These are phyloP conservation scores for Tolypocladium pustulatum DNA, from an alignment of 2,329 filamentous ascomycete species.

Conservation along the genomic window DNA sequence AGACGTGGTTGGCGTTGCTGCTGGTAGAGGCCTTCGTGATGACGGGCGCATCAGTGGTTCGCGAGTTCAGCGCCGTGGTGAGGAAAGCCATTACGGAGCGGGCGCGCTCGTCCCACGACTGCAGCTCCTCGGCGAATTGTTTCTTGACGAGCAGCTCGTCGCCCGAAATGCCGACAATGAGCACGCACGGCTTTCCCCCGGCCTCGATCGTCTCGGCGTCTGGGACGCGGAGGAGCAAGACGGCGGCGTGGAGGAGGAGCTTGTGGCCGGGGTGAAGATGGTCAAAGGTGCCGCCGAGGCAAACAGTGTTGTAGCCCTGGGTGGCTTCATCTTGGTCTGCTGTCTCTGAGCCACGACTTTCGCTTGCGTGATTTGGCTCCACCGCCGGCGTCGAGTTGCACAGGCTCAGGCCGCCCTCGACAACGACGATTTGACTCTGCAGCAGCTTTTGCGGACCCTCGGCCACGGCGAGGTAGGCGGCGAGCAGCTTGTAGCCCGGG, in stretches of 20 bases:
- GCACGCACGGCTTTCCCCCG: slow-evolving; percentile 32
- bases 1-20: background rate
- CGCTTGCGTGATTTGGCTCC: background rate
- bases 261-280: slow-evolving; percentile 94
- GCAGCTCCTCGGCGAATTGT: slow-evolving; percentile 70
- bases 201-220: slow-evolving; percentile 16
- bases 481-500: slow-evolving; percentile 47
- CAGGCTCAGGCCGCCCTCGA: slow-evolving; percentile 42
- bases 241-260: slow-evolving; percentile 81
- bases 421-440: slow-evolving; percentile 38
- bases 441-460: slow-evolving; percentile 36
- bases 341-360: background rate
- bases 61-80: slow-evolving; percentile 44
- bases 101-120: slow-evolving; percentile 70
- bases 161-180: slow-evolving; percentile 81
- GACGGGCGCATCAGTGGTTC: slow-evolving; percentile 14
- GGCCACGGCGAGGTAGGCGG: slow-evolving; percentile 34
- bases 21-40: background rate
- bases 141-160: slow-evolving; percentile 82
- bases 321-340: slow-evolving; percentile 1
- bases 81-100: slow-evolving; percentile 63
- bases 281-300: slow-evolving; percentile 90
- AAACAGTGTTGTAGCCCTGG: slow-evolving; percentile 36
- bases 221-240: slow-evolving; percentile 54
- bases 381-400: slow-evolving; percentile 3